Conservation (phyloP, 2,329 filamentous ascomycete genomes). For the Phyllosticta citriasiana region DNA sequence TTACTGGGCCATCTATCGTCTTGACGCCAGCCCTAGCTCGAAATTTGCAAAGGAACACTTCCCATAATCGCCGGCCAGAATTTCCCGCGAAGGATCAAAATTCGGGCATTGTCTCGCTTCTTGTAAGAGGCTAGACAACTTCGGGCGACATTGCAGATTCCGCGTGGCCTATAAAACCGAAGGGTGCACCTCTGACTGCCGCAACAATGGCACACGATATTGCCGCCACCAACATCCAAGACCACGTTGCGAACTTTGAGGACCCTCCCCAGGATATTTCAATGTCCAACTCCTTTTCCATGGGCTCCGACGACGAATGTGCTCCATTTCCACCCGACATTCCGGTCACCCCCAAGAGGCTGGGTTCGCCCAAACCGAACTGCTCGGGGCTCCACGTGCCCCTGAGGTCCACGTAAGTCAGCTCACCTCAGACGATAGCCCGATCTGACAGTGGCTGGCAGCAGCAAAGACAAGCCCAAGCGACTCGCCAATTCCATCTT, state of each 20-base stretch:
- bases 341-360: background rate
- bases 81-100: background rate
- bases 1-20: background rate
- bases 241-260: background rate
- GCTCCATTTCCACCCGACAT: background rate
- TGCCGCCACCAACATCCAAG: background rate
- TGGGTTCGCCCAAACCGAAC: background rate
- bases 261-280: background rate
- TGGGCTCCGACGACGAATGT: slow-evolving; percentile 5
- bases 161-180: background rate
- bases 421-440: background rate
- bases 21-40: background rate
- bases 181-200: background rate
- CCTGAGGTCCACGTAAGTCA: background rate
- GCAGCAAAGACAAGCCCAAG: background rate
- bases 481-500: background rate
- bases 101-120: background rate
- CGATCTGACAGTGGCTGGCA: background rate
- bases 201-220: background rate
- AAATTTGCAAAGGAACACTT: background rate
- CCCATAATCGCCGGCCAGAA: background rate
- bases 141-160: background rate
- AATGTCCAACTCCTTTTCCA: slow-evolving; percentile 2
- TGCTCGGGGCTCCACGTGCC: background rate
- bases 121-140: background rate